A percentile compares a stretch with the other conserved stretches of the same genome.
Conservation (phyloP, 2,329 filamentous ascomycete genomes). For the Aspergillus nomiae region DNA sequence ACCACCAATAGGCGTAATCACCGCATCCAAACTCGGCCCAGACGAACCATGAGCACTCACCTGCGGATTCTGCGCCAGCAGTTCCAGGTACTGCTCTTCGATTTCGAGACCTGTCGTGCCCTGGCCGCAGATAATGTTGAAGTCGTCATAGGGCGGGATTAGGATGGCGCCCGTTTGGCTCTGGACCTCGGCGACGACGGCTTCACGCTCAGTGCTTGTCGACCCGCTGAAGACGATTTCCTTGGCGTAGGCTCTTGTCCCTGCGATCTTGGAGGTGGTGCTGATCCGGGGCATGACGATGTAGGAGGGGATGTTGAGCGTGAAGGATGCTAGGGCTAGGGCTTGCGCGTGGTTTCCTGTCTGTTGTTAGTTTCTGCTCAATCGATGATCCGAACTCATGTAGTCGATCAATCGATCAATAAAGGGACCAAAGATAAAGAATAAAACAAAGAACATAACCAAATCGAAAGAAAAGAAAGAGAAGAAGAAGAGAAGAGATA, state of each 20-base stretch:
- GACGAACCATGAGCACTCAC: conserved; percentile 26
- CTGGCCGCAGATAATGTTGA: conserved; percentile 87
- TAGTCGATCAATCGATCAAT: neutral
- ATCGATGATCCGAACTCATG: neutral
- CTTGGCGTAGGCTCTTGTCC: conserved; percentile 76
- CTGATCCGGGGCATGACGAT: conserved; percentile 93
- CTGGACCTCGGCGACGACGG: conserved; percentile 69
- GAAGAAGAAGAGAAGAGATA: conserved; percentile 9
- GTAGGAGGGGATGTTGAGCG: conserved; percentile 73
- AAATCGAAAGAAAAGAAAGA: neutral
- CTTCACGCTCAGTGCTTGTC: conserved; percentile 79
- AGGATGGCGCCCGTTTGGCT: conserved; percentile 73
- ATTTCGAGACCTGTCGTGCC: conserved; percentile 87
- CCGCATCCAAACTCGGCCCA: conserved; percentile 57
- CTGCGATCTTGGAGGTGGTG: conserved; percentile 82
- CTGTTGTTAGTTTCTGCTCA: neutral
- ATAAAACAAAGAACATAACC: neutral
- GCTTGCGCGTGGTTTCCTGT: conserved; percentile 94
- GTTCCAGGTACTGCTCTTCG: conserved; percentile 67
- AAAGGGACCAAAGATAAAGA: neutral
- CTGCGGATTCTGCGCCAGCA: conserved; percentile 46
- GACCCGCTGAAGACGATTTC: conserved; percentile 78
- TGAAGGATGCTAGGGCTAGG: conserved; percentile 78
- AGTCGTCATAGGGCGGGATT: conserved; percentile 89
- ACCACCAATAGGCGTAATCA: conserved; percentile 83